Conservation (phyloP, 1,284 basidiomycete genomes). For the Papiliotrema terrestris region DNA sequence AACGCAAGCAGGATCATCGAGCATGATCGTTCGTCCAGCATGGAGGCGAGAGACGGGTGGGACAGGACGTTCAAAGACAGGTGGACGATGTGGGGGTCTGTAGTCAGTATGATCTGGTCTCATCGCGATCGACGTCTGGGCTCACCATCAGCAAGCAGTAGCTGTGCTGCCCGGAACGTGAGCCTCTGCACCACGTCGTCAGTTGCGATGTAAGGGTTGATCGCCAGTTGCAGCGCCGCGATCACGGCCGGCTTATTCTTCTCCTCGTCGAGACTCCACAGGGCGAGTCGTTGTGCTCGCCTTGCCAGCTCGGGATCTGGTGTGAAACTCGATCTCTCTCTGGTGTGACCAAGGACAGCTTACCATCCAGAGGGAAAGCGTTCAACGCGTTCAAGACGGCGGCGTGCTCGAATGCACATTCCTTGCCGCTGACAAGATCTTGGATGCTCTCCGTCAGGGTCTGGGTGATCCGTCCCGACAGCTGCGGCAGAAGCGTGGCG, state of each 20-base stretch:
- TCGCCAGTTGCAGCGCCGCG: slow-evolving; percentile 27
- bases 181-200: slow-evolving; percentile 17
- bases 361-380: slow-evolving; percentile 32
- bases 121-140: background rate
- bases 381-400: slow-evolving; percentile 29
- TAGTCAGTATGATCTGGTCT: background rate
- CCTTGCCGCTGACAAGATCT: slow-evolving; percentile 13
- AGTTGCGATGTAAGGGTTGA: slow-evolving; percentile 27
- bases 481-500: slow-evolving; percentile 26
- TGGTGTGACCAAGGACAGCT: slow-evolving; percentile 4
- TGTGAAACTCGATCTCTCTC: background rate
- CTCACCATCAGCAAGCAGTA: slow-evolving; percentile 32
- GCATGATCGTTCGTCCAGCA: slow-evolving; percentile 33
- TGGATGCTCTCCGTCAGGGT: slow-evolving; percentile 29
- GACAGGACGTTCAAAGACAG: slow-evolving; percentile 31
- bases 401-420: slow-evolving; percentile 8
- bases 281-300: slow-evolving; percentile 25
- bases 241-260: slow-evolving; percentile 24
- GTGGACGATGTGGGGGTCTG: slow-evolving; percentile 34
- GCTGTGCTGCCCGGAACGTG: slow-evolving; percentile 32
- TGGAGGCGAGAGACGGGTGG: slow-evolving; percentile 30
- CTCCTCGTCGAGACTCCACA: slow-evolving; percentile 33
- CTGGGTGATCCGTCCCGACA: slow-evolving; percentile 23
- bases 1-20: slow-evolving; percentile 37
- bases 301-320: slow-evolving; percentile 22